Evolutionary conservation across 1,284 basidiomycete genomes (phyloP), one percentile per base, ranked within the genome.

Genomic region (Moniliophthora roreri): DNA sequence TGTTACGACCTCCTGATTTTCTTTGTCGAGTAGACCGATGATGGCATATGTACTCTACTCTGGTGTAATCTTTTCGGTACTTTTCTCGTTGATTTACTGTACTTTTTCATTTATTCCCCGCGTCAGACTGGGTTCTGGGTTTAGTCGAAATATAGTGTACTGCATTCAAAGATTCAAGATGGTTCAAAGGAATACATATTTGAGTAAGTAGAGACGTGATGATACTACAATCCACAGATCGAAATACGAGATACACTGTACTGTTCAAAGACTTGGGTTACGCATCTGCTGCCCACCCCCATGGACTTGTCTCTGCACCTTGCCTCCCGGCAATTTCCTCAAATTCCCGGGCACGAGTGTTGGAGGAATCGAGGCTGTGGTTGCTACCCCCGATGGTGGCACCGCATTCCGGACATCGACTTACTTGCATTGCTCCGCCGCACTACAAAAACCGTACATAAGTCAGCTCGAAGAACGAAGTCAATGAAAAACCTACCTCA

Each of bases 381-480:
- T 42, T 8, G 0, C 52, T 53, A 3, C 84, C 84, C 32, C 84
- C 84, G 51, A 85, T 78, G 0, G 50, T 45, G 4, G 68, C 78
- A 11, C 72, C 70, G 58, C 83, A 86, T 60, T 87, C 84, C 0
- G 77, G 75, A 55, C 54, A 56, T 13, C n/a, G 9, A 18, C 50
- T 52, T 21, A 26, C 50, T 23, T 52, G 34, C 69, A 71, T 75
- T 0, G 80, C 81, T 4, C 80, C 81, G 41, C 82, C 80, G 51
- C 82, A 82, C 80, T 85, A 13, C 35, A 34, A 2, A 50, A 3
- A 50, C 41, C n/a, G 28, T 18, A 9, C 13, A 26, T 4, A 10
- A 11, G 36, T 41, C 53, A 60, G 62, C 39, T 63, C 59, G 13
- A 36, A 34, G n/a, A 46, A 45, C 2, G 32, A 24, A 28, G 36